Percentiles rank a stretch among this genome's conserved stretches.
These are phyloP conservation scores for Xerocomus minutiporus DNA, from an alignment of 1,284 basidiomycete genomes.

Conservation along the genomic window DNA sequence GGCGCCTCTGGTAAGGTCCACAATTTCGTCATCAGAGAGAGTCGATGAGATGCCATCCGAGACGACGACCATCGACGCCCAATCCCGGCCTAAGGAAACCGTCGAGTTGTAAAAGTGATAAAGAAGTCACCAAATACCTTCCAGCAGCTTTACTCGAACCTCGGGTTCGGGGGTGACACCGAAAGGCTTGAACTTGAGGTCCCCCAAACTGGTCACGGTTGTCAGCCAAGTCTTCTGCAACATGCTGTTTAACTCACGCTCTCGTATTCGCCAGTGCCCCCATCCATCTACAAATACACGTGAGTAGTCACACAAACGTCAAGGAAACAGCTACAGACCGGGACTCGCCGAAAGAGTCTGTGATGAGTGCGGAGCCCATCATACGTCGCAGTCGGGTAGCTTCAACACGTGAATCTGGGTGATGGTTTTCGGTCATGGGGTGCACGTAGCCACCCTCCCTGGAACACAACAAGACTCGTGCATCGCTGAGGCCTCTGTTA, in stretches of 20 bases:
- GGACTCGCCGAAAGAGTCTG: slow-evolving; percentile 94
- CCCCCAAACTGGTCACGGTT: slow-evolving; percentile 65
- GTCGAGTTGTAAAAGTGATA: slow-evolving; percentile 1
- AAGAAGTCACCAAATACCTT: slow-evolving; percentile 45
- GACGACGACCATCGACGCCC: slow-evolving; percentile 77
- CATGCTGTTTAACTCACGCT: slow-evolving; percentile 46
- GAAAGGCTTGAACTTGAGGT: slow-evolving; percentile 83
- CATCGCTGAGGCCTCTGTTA: slow-evolving; percentile 58
- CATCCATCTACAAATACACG: slow-evolving; percentile 70
- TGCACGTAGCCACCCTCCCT: slow-evolving; percentile 67
- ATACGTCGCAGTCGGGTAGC: slow-evolving; percentile 80
- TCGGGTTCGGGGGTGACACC: slow-evolving; percentile 96
- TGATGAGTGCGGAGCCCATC: slow-evolving; percentile 87
- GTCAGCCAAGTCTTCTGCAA: slow-evolving; percentile 4
- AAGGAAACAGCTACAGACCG: slow-evolving; percentile 44
- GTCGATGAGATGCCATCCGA: slow-evolving; percentile 92
- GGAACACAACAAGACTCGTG: slow-evolving; percentile 80
- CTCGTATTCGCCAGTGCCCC: slow-evolving; percentile 92
- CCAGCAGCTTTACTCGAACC: slow-evolving; percentile 74
- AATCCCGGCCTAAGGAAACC: slow-evolving; percentile 53
- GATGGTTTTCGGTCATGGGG: slow-evolving; percentile 88
- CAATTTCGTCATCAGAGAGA: slow-evolving; percentile 90
- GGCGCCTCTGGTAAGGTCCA: slow-evolving; percentile 79
- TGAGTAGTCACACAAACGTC: slow-evolving; percentile 1
- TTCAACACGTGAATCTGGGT: slow-evolving; percentile 87